A percentile compares a stretch with the other conserved stretches of the same genome.
Conservation (phyloP, 768 basidiomycete species). For the Suillus americanus region DNA sequence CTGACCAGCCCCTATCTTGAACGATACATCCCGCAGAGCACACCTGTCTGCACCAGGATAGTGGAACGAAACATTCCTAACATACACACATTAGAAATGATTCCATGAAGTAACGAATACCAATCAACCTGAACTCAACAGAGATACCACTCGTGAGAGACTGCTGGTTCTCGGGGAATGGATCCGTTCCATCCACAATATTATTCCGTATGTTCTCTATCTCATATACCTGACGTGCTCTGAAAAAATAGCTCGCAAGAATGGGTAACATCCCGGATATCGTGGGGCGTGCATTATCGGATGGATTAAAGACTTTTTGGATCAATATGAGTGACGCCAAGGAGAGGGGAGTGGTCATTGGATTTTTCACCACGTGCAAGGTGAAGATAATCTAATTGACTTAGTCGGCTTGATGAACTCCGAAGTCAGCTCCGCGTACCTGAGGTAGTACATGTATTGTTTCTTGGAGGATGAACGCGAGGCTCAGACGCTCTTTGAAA, state of each 20-base stretch:
- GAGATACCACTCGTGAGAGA: conserved; percentile 47
- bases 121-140: conserved; percentile 51
- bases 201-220: conserved; percentile 57
- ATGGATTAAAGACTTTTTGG: conserved; percentile 50
- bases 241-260: conserved; percentile 51
- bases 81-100: not conserved
- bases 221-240: conserved; percentile 62
- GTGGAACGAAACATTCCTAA: conserved; percentile 67
- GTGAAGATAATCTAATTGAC: not conserved
- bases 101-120: conserved; percentile 11
- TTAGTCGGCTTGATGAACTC: not conserved
- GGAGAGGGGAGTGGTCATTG: conserved; percentile 59
- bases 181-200: conserved; percentile 48
- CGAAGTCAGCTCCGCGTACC: not conserved
- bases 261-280: conserved; percentile 53
- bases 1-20: conserved; percentile 67
- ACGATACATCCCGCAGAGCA: conserved; percentile 63
- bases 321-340: conserved; percentile 63
- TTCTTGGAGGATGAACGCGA: conserved; percentile 47
- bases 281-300: conserved; percentile 48
- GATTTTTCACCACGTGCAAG: conserved; percentile 16
- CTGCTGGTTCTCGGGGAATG: conserved; percentile 51
- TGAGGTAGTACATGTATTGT: conserved; percentile 55
- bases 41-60: conserved; percentile 55
- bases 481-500: conserved; percentile 24